Conservation (phyloP, 345 rosid genomes). For the Hibiscus mutabilis region DNA sequence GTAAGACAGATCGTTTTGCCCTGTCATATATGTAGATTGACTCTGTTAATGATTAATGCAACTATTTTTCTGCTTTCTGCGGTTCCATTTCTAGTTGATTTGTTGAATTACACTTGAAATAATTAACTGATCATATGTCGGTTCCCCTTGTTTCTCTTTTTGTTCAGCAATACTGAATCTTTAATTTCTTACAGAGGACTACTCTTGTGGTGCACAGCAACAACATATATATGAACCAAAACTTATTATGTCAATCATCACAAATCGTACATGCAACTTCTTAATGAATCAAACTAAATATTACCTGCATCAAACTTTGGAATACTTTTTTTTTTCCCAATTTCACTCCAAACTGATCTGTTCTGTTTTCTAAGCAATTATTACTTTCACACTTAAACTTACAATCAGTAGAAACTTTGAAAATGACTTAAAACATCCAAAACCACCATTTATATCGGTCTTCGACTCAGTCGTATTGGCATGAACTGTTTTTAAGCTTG, state of each 20-base stretch:
- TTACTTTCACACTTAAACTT: not conserved
- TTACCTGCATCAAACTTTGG: not conserved
- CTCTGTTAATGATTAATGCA: not conserved
- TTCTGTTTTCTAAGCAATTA: not conserved
- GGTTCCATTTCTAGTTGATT: not conserved
- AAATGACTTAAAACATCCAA: not conserved
- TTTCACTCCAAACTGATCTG: not conserved
- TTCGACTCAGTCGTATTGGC: slow-evolving; percentile 24
- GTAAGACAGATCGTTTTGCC: not conserved
- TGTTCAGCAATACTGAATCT: no score
- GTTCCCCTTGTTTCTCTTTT: no score
- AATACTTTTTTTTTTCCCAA: not conserved
- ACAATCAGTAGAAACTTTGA: not conserved
- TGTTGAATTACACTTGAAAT: not conserved
- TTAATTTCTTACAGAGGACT: not conserved
- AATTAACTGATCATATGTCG: not conserved
- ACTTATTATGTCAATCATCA: not conserved
- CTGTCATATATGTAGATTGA: not conserved
- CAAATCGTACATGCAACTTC: not conserved
- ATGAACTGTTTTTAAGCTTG: slow-evolving; percentile 34
- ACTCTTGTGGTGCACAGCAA: not conserved
- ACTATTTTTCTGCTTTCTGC: not conserved
- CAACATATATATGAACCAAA: not conserved
- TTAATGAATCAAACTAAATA: not conserved
- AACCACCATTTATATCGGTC: not conserved